A percentile compares a stretch with the other conserved stretches of the same genome.
Conservation (phyloP, 495 filamentous ascomycete species). For the Penicillium atrosanguineum region DNA sequence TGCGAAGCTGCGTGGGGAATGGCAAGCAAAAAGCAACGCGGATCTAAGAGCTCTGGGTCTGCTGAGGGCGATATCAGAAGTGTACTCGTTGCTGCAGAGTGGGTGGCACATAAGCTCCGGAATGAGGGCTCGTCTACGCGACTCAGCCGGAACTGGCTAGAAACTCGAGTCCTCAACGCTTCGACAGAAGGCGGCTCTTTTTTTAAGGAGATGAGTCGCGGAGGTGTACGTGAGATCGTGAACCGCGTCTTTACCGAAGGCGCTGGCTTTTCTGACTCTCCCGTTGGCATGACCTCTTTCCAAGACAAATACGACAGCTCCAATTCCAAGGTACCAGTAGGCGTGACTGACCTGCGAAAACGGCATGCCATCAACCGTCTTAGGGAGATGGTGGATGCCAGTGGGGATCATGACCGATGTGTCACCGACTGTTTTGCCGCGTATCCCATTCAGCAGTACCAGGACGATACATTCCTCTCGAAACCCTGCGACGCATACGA, state of each 20-base stretch:
- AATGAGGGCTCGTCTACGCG: slow-evolving; percentile 41
- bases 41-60: slow-evolving; percentile 50
- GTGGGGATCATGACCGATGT: slow-evolving; percentile 85
- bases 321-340: slow-evolving; percentile 35
- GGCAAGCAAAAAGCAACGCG: slow-evolving; percentile 57
- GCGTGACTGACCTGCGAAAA: slow-evolving; percentile 72
- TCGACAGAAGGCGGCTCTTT: slow-evolving; percentile 72
- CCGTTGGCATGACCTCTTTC: slow-evolving; percentile 31
- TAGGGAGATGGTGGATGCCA: slow-evolving; percentile 84
- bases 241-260: slow-evolving; percentile 83
- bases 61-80: slow-evolving; percentile 89
- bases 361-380: slow-evolving; percentile 73
- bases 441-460: slow-evolving; percentile 82
- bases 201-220: slow-evolving; percentile 73
- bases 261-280: slow-evolving; percentile 72
- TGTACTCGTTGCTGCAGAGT: slow-evolving; percentile 91
- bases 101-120: slow-evolving; percentile 80
- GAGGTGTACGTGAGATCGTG: slow-evolving; percentile 77
- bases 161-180: slow-evolving; percentile 68
- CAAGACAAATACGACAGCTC: slow-evolving; percentile 30
- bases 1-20: slow-evolving; percentile 95
- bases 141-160: slow-evolving; percentile 81
- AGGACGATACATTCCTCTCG: slow-evolving; percentile 86
- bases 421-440: slow-evolving; percentile 76
- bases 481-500: slow-evolving; percentile 87